Evolutionary conservation across 2,329 filamentous ascomycete genomes (phyloP), one percentile per base, ranked within the genome.

Genomic region (Fusarium veterinarium): DNA sequence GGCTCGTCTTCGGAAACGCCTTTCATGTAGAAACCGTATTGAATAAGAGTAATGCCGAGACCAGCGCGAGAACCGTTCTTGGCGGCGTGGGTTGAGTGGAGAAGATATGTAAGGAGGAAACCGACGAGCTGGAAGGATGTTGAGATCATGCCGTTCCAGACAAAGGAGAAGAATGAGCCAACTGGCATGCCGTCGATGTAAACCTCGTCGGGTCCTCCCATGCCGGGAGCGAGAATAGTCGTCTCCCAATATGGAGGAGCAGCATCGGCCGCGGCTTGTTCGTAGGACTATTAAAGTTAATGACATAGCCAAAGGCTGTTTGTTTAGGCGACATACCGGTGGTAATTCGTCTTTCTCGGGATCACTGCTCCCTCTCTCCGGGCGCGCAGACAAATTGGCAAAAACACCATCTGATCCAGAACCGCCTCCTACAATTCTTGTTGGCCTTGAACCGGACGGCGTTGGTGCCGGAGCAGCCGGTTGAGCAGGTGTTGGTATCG

Each of bases 211-310:
- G 91, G 90, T n/a, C 93, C 93, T 58, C 93, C 93, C 73, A 96
- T 90, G 61, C 95, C 96, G 1, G 96, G 96, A 1, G 95, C 95
- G 57, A 99, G 89, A 73, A 99, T 98, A 0, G 96, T 98, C 10
- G 96, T 99, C 85, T 99, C 96, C 96, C 96, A 99, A 83, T 99
- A 99, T 0, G 96, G 96, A 2, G 96, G 96, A 52, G 96, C 96
- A 30, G 95, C 93, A 82, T 99, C 96, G 45, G 95, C 95, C 6
- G 96, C 96, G 20, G 96, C 96, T 90, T 98, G 95, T 87, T 99
- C 96, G 81, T 99, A 99, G 40, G 95, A 95, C 94, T 98, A 19
- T 38, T 42, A 53, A 69, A 45, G 80, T 86, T 79, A 86, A 83
- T 75, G 76, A 41, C 28, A 30, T 5, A 52, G 20, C 46, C 28